phyloP scores from a whole-genome alignment of 1,284 basidiomycete species.

The Cerioporus squamosus region DNA sequence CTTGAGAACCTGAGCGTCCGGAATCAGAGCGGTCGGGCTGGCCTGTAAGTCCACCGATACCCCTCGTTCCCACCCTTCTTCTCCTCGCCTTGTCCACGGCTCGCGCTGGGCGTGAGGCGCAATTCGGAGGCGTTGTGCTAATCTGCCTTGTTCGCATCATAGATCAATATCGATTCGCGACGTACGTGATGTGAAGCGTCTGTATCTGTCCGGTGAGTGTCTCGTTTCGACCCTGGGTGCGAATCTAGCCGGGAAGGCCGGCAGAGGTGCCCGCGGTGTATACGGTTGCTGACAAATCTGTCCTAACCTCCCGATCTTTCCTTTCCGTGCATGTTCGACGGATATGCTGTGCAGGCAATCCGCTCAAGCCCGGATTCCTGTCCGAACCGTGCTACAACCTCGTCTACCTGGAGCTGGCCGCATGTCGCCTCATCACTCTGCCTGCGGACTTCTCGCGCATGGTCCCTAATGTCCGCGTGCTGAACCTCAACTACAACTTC shows the following conservation, averaged over 20 bases:
- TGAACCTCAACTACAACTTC: conserved; percentile 98
- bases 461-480: conserved; percentile 86
- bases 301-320: conserved; percentile 9
- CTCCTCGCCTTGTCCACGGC: not conserved
- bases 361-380: conserved; percentile 50
- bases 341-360: conserved; percentile 45
- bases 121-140: not conserved
- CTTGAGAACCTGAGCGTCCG: conserved; percentile 92
- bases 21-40: conserved; percentile 75
- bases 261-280: conserved; percentile 4
- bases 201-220: conserved; percentile 89
- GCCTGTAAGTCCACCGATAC: conserved; percentile 60
- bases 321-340: conserved; percentile 1
- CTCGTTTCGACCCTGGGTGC: not conserved
- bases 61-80: conserved; percentile 5
- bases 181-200: conserved; percentile 87
- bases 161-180: conserved; percentile 63
- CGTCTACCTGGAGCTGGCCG: conserved; percentile 92
- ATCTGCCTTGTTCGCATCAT: not conserved
- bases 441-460: conserved; percentile 70
- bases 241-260: conserved; percentile 8
- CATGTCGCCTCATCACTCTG: conserved; percentile 81
- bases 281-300: conserved; percentile 22
- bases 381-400: conserved; percentile 82
- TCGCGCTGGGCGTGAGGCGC: not conserved